These are phyloP conservation scores for Ogataea chonburiensis DNA, from an alignment of 805 yeast genomes.

Conservation along the genomic window DNA sequence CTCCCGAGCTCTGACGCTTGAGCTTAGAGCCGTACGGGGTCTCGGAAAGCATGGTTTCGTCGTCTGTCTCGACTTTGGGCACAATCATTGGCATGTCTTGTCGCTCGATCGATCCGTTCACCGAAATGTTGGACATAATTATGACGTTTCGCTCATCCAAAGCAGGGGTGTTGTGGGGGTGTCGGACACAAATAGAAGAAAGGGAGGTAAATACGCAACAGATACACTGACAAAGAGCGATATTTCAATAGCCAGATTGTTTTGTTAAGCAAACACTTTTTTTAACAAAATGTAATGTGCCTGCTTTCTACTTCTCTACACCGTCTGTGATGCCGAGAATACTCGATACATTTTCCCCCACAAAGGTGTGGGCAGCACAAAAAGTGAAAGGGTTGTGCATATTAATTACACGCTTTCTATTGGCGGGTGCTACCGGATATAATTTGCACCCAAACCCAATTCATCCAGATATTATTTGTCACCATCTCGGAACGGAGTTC, in stretches of 20 bases:
- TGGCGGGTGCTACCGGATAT: constrained; percentile 12
- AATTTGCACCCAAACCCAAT: not conserved
- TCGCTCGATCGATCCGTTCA: constrained; percentile 6
- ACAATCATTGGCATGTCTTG: constrained; percentile 8
- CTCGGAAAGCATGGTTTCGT: constrained; percentile 5
- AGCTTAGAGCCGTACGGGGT: constrained; percentile 1
- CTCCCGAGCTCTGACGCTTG: constrained; percentile 6
- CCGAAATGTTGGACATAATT: constrained; percentile 10
- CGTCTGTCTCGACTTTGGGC: constrained; percentile 11
- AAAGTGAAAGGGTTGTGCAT: not conserved
- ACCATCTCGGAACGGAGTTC: constrained; percentile 12
- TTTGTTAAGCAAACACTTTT: constrained; percentile 4
- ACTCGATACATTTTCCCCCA: constrained; percentile 5
- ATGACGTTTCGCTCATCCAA: constrained; percentile 6
- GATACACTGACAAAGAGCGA: too few species aligned
- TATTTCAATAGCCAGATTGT: not conserved
- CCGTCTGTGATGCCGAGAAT: constrained; percentile 6
- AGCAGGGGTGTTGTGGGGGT: not conserved
- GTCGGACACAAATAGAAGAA: too few species aligned
- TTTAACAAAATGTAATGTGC: constrained; percentile 1
- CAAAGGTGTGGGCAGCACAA: constrained; percentile 4
- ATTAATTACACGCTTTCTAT: constrained; percentile 4
- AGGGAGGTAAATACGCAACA: too few species aligned
- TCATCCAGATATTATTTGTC: constrained; percentile 1
- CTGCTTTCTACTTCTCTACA: constrained; percentile 6